A percentile compares a stretch with the other conserved stretches of the same genome.
These are phyloP conservation scores for Penicillium roqueforti DNA, from an alignment of 495 filamentous ascomycete species.

Conservation along the genomic window DNA sequence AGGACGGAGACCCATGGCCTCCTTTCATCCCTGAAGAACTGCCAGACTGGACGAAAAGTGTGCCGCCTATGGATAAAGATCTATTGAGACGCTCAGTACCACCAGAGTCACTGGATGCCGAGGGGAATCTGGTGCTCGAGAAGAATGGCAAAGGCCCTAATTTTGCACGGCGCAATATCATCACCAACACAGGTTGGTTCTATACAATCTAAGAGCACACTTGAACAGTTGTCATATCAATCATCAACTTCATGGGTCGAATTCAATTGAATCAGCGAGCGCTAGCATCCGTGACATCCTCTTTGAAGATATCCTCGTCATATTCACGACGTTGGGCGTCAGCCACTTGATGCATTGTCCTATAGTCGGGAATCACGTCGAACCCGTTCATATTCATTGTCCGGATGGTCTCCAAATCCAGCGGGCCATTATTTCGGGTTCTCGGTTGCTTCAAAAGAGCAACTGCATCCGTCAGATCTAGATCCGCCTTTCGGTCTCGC, in stretches of 20 bases:
- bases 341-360: conserved; percentile 26
- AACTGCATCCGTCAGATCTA: conserved; percentile 28
- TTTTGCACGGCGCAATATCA: conserved; percentile 31
- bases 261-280: no score
- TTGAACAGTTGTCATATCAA: conserved; percentile 1
- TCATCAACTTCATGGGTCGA: no score
- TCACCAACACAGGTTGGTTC: conserved; percentile 30
- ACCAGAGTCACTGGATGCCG: conserved; percentile 8
- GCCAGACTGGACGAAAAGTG: conserved; percentile 22
- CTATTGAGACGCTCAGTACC: conserved; percentile 17
- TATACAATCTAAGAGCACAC: conserved; percentile 22
- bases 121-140: conserved; percentile 27
- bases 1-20: conserved; percentile 19
- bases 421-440: conserved; percentile 16
- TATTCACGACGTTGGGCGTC: conserved; percentile 20
- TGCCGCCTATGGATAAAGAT: conserved; percentile 21
- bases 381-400: conserved; percentile 26
- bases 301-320: conserved; percentile 12
- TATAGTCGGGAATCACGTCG: conserved; percentile 23
- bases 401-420: conserved; percentile 24
- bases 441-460: conserved; percentile 25
- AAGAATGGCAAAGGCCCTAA: conserved; percentile 15
- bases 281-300: not conserved
- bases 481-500: conserved; percentile 15
- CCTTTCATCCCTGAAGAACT: conserved; percentile 21